Evolutionary conservation across 2,329 filamentous ascomycete species (phyloP).

Genomic region (Trichoderma oligosporum): DNA sequence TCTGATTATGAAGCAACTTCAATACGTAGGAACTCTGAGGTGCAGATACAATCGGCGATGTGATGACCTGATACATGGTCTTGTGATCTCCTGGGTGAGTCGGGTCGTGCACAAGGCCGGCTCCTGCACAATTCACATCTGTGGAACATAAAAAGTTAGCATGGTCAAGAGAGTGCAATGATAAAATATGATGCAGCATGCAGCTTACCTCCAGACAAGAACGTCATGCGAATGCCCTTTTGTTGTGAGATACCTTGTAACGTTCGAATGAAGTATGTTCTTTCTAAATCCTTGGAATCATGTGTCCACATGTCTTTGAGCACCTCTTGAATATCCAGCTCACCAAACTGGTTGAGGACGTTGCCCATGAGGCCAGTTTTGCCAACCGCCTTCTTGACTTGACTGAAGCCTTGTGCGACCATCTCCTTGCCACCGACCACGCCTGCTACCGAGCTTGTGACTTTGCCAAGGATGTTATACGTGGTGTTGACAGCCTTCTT

Average conservation of each 20-base stretch:
- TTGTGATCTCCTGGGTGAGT: slow-evolving; percentile 90
- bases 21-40: slow-evolving; percentile 82
- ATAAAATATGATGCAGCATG: neutral
- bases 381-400: slow-evolving; percentile 93
- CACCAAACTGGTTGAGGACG: slow-evolving; percentile 92
- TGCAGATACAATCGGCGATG: slow-evolving; percentile 85
- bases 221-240: slow-evolving; percentile 94
- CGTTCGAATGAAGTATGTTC: slow-evolving; percentile 93
- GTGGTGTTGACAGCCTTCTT: slow-evolving; percentile 96
- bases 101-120: slow-evolving; percentile 91
- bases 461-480: slow-evolving; percentile 93
- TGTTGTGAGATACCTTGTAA: slow-evolving; percentile 93
- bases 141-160: neutral
- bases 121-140: slow-evolving; percentile 87
- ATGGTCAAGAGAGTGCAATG: neutral
- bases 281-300: slow-evolving; percentile 93
- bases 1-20: slow-evolving; percentile 93
- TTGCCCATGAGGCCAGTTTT: slow-evolving; percentile 95
- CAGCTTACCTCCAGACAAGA: slow-evolving; percentile 75
- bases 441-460: slow-evolving; percentile 90
- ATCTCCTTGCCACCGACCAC: slow-evolving; percentile 93
- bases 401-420: slow-evolving; percentile 86
- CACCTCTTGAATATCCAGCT: slow-evolving; percentile 91
- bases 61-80: slow-evolving; percentile 98
- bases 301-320: slow-evolving; percentile 97